Conservation (phyloP, 208 protist species). For the Acanthamoeba royreba region DNA sequence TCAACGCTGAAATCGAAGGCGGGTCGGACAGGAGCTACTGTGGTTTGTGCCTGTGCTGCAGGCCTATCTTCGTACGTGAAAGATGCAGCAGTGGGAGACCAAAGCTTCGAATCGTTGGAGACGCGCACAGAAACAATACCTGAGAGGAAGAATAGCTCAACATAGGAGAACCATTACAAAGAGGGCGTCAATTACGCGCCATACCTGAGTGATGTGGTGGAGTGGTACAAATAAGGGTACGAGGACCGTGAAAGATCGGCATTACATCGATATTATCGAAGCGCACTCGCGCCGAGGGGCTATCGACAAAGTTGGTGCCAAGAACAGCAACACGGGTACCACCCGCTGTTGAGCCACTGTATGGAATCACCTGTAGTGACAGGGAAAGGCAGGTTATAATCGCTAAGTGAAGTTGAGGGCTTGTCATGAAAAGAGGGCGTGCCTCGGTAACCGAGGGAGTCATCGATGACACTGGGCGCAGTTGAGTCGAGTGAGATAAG, state of each 20-base stretch:
- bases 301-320: conserved; percentile 65
- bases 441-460: neutral
- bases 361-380: conserved; percentile 50
- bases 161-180: neutral
- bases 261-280: conserved; percentile 64
- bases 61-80: neutral
- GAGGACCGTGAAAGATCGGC: conserved; percentile 49
- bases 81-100: neutral
- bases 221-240: conserved; percentile 57
- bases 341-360: conserved; percentile 40
- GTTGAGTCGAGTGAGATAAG: conserved; percentile 63
- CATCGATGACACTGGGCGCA: neutral
- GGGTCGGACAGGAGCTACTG: neutral
- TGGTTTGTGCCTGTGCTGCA: neutral
- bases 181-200: neutral
- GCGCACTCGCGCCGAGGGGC: conserved; percentile 46
- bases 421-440: neutral
- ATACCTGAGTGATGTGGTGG: conserved; percentile 48
- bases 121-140: conserved; percentile 56
- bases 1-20: no score
- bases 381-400: neutral
- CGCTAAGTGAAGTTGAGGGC: neutral
- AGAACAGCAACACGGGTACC: conserved; percentile 61
- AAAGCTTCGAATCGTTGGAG: conserved; percentile 43
- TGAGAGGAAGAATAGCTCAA: neutral